Evolutionary conservation across 1,284 basidiomycete species (phyloP), one percentile per base, ranked within the genome.

Genomic region (Cutaneotrichosporon sp.): DNA sequence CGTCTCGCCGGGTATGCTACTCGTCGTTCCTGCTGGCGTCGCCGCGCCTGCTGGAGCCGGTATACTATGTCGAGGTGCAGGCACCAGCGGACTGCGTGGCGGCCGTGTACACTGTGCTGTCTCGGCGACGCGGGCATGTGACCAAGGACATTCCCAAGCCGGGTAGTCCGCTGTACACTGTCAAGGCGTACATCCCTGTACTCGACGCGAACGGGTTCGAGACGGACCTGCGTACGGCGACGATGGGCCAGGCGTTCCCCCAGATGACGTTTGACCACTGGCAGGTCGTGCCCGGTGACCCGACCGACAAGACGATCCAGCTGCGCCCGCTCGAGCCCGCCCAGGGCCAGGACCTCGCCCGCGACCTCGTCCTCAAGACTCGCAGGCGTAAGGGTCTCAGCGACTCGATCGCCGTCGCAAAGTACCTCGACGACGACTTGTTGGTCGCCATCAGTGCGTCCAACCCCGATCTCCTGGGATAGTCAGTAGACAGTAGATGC

Each of bases 191-290:
- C 52, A 92, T 98, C 55, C 96, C 96, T 7, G 96, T 97, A 37
- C 91, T 99, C 60, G 96, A 99, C 69, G 90, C 96, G 34, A 97
- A 97, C 68, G 96, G 96, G 0, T 98, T 99, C 74, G 96, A 99
- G 78, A 97, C 93, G 7, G 96, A 99, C 77, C 76, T 99, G 69
- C 80, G 96, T 63, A 97, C 93, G 37, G 90, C 93, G 46, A 98
- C 96, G 21, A 88, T 96, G 74, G 96, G 96, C 20, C 92, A 97
- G 75, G 96, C 96, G 14, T 97, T 98, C 78, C 93, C 89, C 65
- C 78, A 94, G 62, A 93, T 97, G 76, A 83, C 87, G 54, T 98
- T 98, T 74, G 91, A 96, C 74, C 96, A 99, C 70, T 99, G 96
- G 94, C 87, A 88, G 38, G 90, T 97, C 66, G 94, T 97, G 14